Evolutionary conservation across 768 basidiomycete genomes (phyloP).

Genomic region (Mrakia gelida): DNA sequence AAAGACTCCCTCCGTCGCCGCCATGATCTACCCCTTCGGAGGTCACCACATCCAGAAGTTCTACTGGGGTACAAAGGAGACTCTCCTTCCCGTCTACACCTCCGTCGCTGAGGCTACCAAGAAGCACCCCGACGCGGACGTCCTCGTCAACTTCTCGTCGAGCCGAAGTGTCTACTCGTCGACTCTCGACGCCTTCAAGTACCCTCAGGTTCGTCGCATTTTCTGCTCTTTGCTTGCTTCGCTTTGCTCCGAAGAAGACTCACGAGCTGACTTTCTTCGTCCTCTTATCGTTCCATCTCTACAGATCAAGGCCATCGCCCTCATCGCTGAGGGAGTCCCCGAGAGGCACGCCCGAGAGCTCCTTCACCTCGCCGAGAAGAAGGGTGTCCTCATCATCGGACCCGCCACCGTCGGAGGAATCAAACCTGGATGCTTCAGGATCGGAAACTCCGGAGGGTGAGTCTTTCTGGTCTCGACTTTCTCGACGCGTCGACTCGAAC

Average conservation of each 20-base stretch:
- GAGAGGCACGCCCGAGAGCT: conserved; percentile 96
- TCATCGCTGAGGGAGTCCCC: conserved; percentile 98
- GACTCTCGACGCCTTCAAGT: conserved; percentile 83
- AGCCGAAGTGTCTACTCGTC: conserved; percentile 90
- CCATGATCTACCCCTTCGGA: conserved; percentile 99
- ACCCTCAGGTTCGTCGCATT: conserved; percentile 47
- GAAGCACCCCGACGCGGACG: conserved; percentile 95
- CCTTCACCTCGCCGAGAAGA: conserved; percentile 76
- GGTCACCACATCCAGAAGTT: conserved; percentile 99
- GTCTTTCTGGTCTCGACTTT: conserved; percentile 38
- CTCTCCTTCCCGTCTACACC: conserved; percentile 95
- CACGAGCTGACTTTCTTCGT: conserved; percentile 43
- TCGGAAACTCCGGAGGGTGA: conserved; percentile 96
- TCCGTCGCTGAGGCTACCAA: conserved; percentile 79
- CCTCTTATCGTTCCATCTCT: conserved; percentile 30
- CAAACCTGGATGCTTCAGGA: conserved; percentile 99
- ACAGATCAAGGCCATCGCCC: conserved; percentile 66
- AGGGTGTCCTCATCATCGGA: conserved; percentile 86
- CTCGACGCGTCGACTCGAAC: background rate
- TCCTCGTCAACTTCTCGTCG: conserved; percentile 96
- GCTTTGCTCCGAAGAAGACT: too few relatives aligned
- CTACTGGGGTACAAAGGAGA: conserved; percentile 99
- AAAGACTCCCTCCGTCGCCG: conserved; percentile 82
- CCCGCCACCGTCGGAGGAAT: conserved; percentile 99
- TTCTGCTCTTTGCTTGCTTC: background rate